Evolutionary conservation across 768 basidiomycete genomes (phyloP).

Genomic region (Boletus rufocinnamomeus): DNA sequence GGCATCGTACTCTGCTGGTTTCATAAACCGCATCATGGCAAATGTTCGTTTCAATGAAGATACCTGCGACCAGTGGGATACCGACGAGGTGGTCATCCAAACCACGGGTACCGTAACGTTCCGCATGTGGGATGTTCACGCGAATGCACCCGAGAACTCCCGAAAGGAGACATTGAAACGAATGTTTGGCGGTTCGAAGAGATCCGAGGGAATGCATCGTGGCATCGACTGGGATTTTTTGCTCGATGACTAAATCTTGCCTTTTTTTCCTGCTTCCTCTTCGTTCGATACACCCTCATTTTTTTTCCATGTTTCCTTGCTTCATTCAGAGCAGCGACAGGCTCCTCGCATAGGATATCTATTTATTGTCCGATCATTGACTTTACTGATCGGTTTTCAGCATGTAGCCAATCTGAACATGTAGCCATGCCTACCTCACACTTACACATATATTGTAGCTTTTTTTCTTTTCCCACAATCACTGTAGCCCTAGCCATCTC

Average conservation of each 20-base stretch:
- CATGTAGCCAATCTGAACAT: slow-evolving; percentile 28
- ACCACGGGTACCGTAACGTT: slow-evolving; percentile 66
- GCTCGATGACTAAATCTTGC: slow-evolving; percentile 56
- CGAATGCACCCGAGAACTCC: slow-evolving; percentile 60
- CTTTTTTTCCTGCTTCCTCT: background rate
- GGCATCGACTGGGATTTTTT: slow-evolving; percentile 79
- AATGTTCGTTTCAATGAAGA: slow-evolving; percentile 52
- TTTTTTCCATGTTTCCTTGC: slow-evolving; percentile 1
- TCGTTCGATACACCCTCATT: slow-evolving; percentile 17
- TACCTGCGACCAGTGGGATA: slow-evolving; percentile 37
- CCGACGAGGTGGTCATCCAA: slow-evolving; percentile 64
- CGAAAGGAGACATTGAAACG: slow-evolving; percentile 65
- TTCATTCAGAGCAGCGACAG: slow-evolving; percentile 14
- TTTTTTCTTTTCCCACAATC: slow-evolving; percentile 5
- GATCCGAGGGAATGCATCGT: slow-evolving; percentile 45
- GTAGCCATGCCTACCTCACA: slow-evolving; percentile 26
- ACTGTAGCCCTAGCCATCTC: slow-evolving; percentile 28
- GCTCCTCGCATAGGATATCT: slow-evolving; percentile 14
- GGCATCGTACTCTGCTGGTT: slow-evolving; percentile 66
- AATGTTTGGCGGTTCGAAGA: slow-evolving; percentile 59
- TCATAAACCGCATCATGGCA: slow-evolving; percentile 64
- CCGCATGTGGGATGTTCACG: slow-evolving; percentile 78
- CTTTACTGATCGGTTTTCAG: slow-evolving; percentile 18
- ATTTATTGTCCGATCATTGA: slow-evolving; percentile 20
- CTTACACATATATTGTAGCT: slow-evolving; percentile 27